A percentile compares a stretch with the other conserved stretches of the same genome.
Evolutionary conservation across 805 yeast species (phyloP).

Genomic region (Scheffersomyces coipomensis): DNA sequence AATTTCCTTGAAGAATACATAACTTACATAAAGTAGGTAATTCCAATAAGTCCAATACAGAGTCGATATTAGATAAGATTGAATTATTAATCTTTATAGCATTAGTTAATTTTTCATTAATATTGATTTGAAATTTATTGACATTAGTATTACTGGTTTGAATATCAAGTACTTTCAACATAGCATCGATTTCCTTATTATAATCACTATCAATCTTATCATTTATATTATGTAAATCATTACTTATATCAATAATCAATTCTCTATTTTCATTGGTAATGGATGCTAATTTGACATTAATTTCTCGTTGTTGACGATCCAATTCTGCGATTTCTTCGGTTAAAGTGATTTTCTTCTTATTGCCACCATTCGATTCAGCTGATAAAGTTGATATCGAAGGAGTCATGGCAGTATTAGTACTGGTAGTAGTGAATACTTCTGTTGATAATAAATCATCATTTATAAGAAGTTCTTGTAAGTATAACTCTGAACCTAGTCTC

Average conservation of each 20-base stretch:
- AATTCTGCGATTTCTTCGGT: constrained; percentile 75
- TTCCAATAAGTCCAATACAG: constrained; percentile 74
- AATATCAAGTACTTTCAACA: constrained; percentile 11
- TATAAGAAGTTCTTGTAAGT: constrained; percentile 42
- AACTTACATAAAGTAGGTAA: constrained; percentile 79
- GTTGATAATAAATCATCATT: constrained; percentile 49
- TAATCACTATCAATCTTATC: constrained; percentile 18
- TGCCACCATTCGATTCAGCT: background rate
- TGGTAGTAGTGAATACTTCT: constrained; percentile 40
- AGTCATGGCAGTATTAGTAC: constrained; percentile 10
- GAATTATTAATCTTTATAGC: constrained; percentile 23
- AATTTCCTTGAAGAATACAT: constrained; percentile 84
- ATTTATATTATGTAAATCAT: constrained; percentile 32
- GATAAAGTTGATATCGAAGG: background rate
- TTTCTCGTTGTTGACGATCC: constrained; percentile 51
- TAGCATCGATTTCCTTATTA: constrained; percentile 8
- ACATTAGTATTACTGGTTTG: background rate
- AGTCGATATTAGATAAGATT: constrained; percentile 62
- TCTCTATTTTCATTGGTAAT: constrained; percentile 42
- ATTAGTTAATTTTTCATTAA: constrained; percentile 18
- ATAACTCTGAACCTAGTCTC: constrained; percentile 20
- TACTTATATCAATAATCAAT: constrained; percentile 40
- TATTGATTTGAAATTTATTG: constrained; percentile 11
- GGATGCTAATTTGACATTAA: constrained; percentile 46
- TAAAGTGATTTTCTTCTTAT: constrained; percentile 30